Percentiles rank a stretch among this genome's conserved stretches.
Conservation (phyloP, 768 basidiomycete genomes). For the Termitomyces bulborhizus region DNA sequence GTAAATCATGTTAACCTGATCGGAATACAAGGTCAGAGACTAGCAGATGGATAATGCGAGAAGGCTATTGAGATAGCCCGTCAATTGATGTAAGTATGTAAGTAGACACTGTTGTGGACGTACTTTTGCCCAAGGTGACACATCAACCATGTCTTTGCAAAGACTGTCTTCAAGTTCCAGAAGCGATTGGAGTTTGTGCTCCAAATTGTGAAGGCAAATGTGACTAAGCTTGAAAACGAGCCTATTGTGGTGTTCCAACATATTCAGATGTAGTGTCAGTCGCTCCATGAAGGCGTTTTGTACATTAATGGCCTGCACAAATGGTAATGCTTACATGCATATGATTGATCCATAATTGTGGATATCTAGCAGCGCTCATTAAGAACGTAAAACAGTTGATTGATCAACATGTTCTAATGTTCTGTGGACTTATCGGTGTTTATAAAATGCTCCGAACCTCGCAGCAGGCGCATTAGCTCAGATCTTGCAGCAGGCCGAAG, state of each 20-base stretch:
- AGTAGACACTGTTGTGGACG: slow-evolving; percentile 19
- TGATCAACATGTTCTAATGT: no score
- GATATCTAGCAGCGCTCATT: no score
- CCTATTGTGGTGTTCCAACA: background rate
- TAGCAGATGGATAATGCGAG: background rate
- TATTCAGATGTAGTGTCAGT: slow-evolving; percentile 1
- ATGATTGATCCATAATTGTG: no score
- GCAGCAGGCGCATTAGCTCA: no score
- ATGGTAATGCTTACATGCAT: no score
- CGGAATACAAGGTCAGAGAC: no score
- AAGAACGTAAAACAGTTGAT: no score
- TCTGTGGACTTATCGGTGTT: background rate
- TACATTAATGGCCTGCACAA: no score
- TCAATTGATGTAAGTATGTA: slow-evolving; percentile 28
- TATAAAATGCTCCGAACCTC: no score
- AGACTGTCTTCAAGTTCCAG: slow-evolving; percentile 32
- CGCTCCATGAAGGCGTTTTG: no score
- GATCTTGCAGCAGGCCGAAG: no score
- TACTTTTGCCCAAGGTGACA: slow-evolving; percentile 50
- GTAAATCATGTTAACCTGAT: slow-evolving; percentile 42
- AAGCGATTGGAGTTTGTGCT: background rate
- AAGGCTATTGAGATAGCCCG: slow-evolving; percentile 22
- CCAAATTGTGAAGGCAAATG: background rate
- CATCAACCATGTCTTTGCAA: slow-evolving; percentile 32
- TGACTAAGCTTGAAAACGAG: slow-evolving; percentile 11